phyloP scores from a whole-genome alignment of 2,329 filamentous ascomycete species.

The Diaporthe ilicicola region DNA sequence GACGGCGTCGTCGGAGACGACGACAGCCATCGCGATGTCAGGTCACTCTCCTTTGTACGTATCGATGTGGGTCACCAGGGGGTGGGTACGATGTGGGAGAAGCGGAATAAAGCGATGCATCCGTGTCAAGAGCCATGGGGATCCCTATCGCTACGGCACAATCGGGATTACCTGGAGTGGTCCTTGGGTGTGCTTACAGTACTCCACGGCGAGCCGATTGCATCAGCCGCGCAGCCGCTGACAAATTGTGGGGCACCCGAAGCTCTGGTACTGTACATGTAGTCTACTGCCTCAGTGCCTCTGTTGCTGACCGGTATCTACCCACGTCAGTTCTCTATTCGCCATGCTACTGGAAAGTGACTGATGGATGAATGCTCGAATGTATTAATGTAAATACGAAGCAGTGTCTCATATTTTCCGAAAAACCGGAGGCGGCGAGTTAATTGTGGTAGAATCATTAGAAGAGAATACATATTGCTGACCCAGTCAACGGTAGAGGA shows the following conservation, averaged over 20 bases:
- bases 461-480: background rate
- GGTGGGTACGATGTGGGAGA: background rate
- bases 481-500: no score
- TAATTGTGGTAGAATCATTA: no score
- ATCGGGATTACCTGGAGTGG: background rate
- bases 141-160: background rate
- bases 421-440: no score
- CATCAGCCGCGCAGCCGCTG: constrained; percentile 8
- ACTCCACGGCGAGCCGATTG: constrained; percentile 3
- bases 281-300: no score
- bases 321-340: background rate
- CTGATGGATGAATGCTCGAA: background rate
- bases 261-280: background rate
- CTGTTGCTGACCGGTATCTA: background rate
- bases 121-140: background rate
- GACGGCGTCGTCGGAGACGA: constrained; percentile 23
- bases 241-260: constrained; percentile 7
- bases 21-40: constrained; percentile 16
- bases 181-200: constrained; percentile 4
- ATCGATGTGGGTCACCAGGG: no score
- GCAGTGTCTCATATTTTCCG: background rate
- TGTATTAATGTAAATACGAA: background rate
- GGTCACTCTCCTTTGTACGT: background rate
- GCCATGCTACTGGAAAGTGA: no score
- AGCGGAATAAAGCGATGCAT: background rate